Conservation (phyloP, 345 rosid species). For the Lumnitzera littorea region DNA sequence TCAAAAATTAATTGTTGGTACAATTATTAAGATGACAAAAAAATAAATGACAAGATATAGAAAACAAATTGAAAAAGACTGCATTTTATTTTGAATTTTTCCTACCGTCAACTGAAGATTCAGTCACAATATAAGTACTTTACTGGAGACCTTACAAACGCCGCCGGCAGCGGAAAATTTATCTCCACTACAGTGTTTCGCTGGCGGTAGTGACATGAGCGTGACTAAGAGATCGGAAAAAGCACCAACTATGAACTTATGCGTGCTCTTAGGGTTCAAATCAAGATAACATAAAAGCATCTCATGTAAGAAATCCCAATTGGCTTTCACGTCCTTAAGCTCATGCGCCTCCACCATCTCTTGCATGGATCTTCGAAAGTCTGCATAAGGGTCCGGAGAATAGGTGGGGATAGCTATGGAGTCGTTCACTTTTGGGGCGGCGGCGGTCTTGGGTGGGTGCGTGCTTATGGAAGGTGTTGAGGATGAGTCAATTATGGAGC, state of each 20-base stretch:
- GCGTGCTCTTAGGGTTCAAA: conserved; percentile 58
- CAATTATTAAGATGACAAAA: too few relatives aligned
- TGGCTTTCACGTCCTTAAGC: conserved; percentile 41
- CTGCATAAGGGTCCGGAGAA: conserved; percentile 81
- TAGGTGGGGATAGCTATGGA: conserved; percentile 53
- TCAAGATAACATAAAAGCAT: conserved; percentile 63
- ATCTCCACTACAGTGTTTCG: neutral
- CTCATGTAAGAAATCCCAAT: conserved; percentile 76
- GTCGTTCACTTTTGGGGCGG: conserved; percentile 16
- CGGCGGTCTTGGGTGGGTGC: conserved; percentile 5
- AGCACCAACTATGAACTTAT: conserved; percentile 64
- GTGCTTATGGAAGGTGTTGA: conserved; percentile 21
- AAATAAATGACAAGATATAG: too few relatives aligned
- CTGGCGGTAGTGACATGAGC: conserved; percentile 33
- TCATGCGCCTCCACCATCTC: conserved; percentile 88
- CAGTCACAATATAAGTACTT: too few relatives aligned
- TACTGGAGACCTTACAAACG: neutral
- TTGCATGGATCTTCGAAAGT: conserved; percentile 86
- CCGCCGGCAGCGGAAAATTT: conserved; percentile 2
- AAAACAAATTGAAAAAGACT: too few relatives aligned
- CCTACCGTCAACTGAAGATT: too few relatives aligned
- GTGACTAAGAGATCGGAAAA: conserved; percentile 71
- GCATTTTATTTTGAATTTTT: too few relatives aligned
- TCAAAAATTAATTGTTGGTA: too few relatives aligned
- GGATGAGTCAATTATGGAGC: conserved; percentile 68